Conservation (phyloP, 352 stramenopile genomes). For the Phytopythium delawarense region DNA sequence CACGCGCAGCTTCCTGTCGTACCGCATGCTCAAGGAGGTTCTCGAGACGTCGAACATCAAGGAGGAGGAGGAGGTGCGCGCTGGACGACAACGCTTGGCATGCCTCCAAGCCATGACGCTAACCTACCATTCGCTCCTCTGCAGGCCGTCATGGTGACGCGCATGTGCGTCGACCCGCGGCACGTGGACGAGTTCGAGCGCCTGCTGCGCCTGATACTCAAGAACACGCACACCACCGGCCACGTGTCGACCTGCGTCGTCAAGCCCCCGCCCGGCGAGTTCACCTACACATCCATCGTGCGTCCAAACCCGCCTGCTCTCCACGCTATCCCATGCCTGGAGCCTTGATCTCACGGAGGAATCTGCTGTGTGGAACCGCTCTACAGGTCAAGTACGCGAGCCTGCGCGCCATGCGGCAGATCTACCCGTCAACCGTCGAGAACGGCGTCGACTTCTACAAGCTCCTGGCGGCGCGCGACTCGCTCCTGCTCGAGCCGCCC, state of each 20-base stretch:
- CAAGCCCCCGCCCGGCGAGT: slow-evolving; percentile 63
- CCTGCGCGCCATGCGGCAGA: slow-evolving; percentile 65
- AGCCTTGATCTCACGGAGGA: not conserved
- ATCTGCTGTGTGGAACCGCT: not conserved
- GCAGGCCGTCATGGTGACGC: slow-evolving; percentile 78
- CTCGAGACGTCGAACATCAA: slow-evolving; percentile 73
- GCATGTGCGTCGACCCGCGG: slow-evolving; percentile 70
- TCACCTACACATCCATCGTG: slow-evolving; percentile 83
- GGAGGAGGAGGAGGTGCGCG: slow-evolving; percentile 68
- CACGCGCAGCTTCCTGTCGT: slow-evolving; percentile 63
- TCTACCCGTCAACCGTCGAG: slow-evolving; percentile 63
- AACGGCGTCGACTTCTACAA: slow-evolving; percentile 77
- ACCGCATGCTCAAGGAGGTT: slow-evolving; percentile 73
- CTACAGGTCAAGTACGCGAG: slow-evolving; percentile 78
- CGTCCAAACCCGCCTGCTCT: slow-evolving; percentile 11
- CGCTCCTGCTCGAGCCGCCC: slow-evolving; percentile 66
- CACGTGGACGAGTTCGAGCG: slow-evolving; percentile 79
- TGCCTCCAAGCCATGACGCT: too few species aligned
- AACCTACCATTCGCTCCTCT: too few species aligned
- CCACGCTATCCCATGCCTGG: not conserved
- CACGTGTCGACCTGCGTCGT: slow-evolving; percentile 82
- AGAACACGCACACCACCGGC: slow-evolving; percentile 71
- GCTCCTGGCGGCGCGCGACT: slow-evolving; percentile 65
- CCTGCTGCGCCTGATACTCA: slow-evolving; percentile 73
- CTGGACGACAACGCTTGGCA: not conserved